Evolutionary conservation across 768 basidiomycete species (phyloP).

Genomic region (Nidularia sp.): DNA sequence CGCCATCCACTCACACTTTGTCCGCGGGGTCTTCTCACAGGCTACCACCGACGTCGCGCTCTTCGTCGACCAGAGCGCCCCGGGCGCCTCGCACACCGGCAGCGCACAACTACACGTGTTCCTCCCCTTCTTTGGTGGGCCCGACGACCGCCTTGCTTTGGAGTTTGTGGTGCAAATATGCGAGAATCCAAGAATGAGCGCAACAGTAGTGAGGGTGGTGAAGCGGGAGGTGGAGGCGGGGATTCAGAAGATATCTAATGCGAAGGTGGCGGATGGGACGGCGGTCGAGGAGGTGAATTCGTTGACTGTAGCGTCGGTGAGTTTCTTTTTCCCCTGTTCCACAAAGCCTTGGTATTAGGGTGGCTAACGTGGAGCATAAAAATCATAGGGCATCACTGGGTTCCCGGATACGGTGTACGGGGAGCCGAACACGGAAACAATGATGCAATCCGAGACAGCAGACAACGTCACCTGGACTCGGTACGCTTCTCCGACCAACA

Average conservation of each 20-base stretch:
- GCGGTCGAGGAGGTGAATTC: slow-evolving; percentile 29
- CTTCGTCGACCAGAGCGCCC: slow-evolving; percentile 67
- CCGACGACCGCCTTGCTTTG: slow-evolving; percentile 86
- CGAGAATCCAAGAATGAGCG: slow-evolving; percentile 58
- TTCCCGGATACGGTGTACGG: slow-evolving; percentile 74
- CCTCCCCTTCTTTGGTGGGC: slow-evolving; percentile 91
- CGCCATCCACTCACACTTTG: slow-evolving; percentile 74
- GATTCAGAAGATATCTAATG: slow-evolving; percentile 17
- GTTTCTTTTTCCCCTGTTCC: slow-evolving; percentile 8
- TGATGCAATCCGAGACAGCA: slow-evolving; percentile 77
- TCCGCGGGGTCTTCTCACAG: slow-evolving; percentile 74
- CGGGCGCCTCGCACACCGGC: slow-evolving; percentile 13
- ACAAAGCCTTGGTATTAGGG: too few species aligned
- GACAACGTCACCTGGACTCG: slow-evolving; percentile 75
- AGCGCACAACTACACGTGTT: slow-evolving; percentile 60
- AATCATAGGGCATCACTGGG: slow-evolving; percentile 26
- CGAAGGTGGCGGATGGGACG: slow-evolving; percentile 12
- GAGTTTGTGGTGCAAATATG: slow-evolving; percentile 85
- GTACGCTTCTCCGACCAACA: slow-evolving; percentile 35
- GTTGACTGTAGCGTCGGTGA: slow-evolving; percentile 46
- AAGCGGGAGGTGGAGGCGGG: slow-evolving; percentile 37
- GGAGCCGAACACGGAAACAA: slow-evolving; percentile 55
- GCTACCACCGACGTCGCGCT: slow-evolving; percentile 75
- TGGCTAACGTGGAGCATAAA: too few species aligned
- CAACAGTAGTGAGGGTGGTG: slow-evolving; percentile 68